Conservation (phyloP, 2,329 filamentous ascomycete species). For the Cordyceps cicadae region DNA sequence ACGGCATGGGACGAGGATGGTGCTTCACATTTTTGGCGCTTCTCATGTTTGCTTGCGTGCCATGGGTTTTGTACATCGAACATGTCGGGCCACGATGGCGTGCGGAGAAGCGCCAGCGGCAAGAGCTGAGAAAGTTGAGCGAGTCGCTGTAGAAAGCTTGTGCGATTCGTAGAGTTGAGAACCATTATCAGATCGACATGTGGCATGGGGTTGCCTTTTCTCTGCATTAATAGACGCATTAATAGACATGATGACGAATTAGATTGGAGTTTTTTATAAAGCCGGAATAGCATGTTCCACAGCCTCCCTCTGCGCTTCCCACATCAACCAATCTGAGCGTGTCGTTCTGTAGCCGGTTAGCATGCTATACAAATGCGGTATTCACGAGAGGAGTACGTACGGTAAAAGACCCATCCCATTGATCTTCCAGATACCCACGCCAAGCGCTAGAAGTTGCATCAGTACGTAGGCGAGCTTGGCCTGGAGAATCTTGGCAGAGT, state of each 20-base stretch:
- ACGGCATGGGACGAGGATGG: slow-evolving; percentile 51
- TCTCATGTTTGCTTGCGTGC: slow-evolving; percentile 39
- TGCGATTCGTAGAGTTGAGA: neutral
- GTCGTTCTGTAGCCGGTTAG: slow-evolving; percentile 59
- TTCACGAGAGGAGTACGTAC: slow-evolving; percentile 42
- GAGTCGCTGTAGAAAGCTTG: neutral
- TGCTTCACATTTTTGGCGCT: slow-evolving; percentile 51
- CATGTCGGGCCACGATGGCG: slow-evolving; percentile 43
- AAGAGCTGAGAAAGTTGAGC: slow-evolving; percentile 16
- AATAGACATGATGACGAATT: neutral
- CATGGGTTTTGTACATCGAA: slow-evolving; percentile 40
- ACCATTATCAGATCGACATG: neutral
- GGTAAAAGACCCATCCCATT: slow-evolving; percentile 93
- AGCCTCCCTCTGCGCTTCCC: slow-evolving; percentile 70
- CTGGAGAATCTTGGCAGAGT: slow-evolving; percentile 61
- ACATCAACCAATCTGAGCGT: slow-evolving; percentile 93
- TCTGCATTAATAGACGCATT: neutral
- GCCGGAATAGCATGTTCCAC: slow-evolving; percentile 59
- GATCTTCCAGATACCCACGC: slow-evolving; percentile 88
- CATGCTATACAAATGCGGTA: neutral
- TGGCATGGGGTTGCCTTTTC: neutral
- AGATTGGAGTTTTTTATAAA: slow-evolving; percentile 32
- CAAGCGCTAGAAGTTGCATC: slow-evolving; percentile 78
- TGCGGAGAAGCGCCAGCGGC: slow-evolving; percentile 36
- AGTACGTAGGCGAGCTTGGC: slow-evolving; percentile 83